phyloP scores from a whole-genome alignment of 2,329 filamentous ascomycete species.

The Ophiosphaerella korrae region DNA sequence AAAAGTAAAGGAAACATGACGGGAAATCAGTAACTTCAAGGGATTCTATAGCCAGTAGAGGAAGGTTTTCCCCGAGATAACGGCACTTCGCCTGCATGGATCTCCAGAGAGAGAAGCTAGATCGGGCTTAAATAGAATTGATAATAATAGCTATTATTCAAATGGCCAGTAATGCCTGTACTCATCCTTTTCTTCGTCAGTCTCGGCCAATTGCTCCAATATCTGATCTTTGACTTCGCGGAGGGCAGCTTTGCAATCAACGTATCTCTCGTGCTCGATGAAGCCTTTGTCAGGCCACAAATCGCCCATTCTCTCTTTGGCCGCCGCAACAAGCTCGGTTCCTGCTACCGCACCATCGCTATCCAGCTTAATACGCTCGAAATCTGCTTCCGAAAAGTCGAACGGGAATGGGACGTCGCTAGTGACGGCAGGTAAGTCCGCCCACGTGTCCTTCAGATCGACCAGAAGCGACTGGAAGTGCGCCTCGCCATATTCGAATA shows the following conservation, averaged over 20 bases:
- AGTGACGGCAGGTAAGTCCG: slow-evolving; percentile 4
- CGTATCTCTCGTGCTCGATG: slow-evolving; percentile 9
- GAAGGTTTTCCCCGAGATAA: too few relatives aligned
- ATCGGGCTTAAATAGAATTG: too few relatives aligned
- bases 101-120: too few relatives aligned
- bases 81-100: too few relatives aligned
- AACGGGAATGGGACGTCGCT: slow-evolving; percentile 4
- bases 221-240: slow-evolving; percentile 4
- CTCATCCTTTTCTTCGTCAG: background rate
- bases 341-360: slow-evolving; percentile 11
- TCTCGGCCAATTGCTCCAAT: slow-evolving; percentile 9
- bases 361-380: slow-evolving; percentile 10
- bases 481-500: slow-evolving; percentile 15
- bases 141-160: too few relatives aligned
- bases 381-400: slow-evolving; percentile 11
- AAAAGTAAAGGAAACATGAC: too few relatives aligned
- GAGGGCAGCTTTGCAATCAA: slow-evolving; percentile 10
- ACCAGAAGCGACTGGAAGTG: slow-evolving; percentile 14
- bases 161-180: too few relatives aligned
- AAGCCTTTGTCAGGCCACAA: slow-evolving; percentile 12
- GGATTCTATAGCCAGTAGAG: too few relatives aligned
- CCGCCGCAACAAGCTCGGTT: slow-evolving; percentile 7
- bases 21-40: too few relatives aligned
- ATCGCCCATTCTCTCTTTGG: slow-evolving; percentile 6
- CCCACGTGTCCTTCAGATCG: slow-evolving; percentile 11